Evolutionary conservation across 345 rosid genomes (phyloP).

Genomic region (Anacardium occidentale): DNA sequence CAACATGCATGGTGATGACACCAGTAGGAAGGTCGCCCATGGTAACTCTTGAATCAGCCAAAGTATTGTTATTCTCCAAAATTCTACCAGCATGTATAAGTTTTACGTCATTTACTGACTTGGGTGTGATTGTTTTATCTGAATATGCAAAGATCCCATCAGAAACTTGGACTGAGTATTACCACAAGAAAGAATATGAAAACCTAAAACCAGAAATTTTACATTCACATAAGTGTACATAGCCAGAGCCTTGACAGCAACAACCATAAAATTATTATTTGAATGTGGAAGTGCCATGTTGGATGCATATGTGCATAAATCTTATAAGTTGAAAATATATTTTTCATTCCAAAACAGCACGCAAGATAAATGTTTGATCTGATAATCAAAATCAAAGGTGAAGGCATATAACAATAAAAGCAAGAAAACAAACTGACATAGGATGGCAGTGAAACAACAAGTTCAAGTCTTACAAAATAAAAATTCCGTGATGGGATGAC

Average conservation of each 20-base stretch:
- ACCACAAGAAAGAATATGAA: background rate
- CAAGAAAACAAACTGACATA: background rate
- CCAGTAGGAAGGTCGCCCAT: slow-evolving; percentile 33
- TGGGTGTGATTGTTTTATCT: slow-evolving; percentile 34
- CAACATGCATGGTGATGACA: slow-evolving; percentile 41
- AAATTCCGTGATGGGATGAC: background rate
- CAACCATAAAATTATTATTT: too few species aligned
- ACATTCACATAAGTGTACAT: background rate
- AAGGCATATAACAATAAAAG: background rate
- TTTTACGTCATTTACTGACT: slow-evolving; percentile 36
- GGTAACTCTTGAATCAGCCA: slow-evolving; percentile 36
- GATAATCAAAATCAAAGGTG: background rate
- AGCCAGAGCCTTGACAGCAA: too few species aligned
- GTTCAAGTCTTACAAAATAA: background rate
- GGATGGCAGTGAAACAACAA: background rate
- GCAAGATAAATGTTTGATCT: background rate
- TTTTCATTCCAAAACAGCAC: background rate
- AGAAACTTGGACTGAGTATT: background rate
- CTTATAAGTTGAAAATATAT: background rate
- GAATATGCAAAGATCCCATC: slow-evolving; percentile 18
- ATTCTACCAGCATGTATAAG: slow-evolving; percentile 44
- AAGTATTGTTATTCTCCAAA: slow-evolving; percentile 39
- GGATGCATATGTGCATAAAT: background rate
- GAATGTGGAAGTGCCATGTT: too few species aligned
- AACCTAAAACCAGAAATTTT: background rate